Conservation (phyloP, 148 eudicot genomes). For the Linanthus parryae region DNA sequence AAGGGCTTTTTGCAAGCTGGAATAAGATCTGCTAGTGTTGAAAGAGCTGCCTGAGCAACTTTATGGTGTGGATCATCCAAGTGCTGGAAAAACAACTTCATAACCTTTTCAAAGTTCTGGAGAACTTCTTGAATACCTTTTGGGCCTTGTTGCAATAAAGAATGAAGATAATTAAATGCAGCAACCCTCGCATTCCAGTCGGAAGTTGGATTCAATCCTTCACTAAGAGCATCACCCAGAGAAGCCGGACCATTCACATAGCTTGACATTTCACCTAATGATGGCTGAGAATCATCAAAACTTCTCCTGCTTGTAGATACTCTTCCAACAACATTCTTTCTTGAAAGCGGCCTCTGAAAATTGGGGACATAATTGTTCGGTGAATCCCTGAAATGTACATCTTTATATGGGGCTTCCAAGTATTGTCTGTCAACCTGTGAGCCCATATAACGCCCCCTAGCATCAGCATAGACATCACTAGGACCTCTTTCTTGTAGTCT, state of each 20-base stretch:
- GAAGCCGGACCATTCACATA: conserved; percentile 81
- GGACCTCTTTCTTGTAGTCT: conserved; percentile 65
- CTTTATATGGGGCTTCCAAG: conserved; percentile 58
- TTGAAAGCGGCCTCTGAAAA: conserved; percentile 83
- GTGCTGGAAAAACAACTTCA: conserved; percentile 95
- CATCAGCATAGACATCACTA: conserved; percentile 47
- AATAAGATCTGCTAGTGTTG: conserved; percentile 90
- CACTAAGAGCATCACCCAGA: conserved; percentile 82
- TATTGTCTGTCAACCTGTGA: conserved; percentile 65
- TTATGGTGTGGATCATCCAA: conserved; percentile 99
- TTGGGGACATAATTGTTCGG: conserved; percentile 65
- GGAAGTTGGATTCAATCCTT: conserved; percentile 80
- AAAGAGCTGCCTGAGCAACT: conserved; percentile 98
- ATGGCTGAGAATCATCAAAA: conserved; percentile 82
- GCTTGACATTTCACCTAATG: conserved; percentile 66
- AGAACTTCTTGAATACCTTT: conserved; percentile 84
- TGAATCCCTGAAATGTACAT: conserved; percentile 59
- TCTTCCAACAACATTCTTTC: conserved; percentile 76
- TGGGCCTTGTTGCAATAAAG: conserved; percentile 81
- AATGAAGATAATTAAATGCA: conserved; percentile 82
- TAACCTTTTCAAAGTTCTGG: conserved; percentile 94
- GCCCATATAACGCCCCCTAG: conserved; percentile 55
- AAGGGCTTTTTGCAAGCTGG: conserved; percentile 93
- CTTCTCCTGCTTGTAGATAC: conserved; percentile 79
- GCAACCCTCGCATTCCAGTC: conserved; percentile 97